Evolutionary conservation across 768 basidiomycete genomes (phyloP).

Genomic region (Rubroboletus pulcherrimus): DNA sequence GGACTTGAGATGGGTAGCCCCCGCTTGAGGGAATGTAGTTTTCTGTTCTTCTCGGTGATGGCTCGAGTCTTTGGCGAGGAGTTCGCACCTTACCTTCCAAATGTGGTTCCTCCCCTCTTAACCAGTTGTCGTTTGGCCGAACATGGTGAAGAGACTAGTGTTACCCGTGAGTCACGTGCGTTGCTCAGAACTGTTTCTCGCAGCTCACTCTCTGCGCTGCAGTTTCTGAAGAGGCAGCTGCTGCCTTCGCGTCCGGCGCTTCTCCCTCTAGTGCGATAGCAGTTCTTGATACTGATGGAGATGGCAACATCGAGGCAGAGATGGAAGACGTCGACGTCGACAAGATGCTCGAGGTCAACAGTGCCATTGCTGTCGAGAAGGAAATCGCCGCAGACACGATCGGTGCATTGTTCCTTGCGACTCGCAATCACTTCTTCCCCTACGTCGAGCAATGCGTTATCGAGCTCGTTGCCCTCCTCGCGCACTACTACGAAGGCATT

Average conservation of each 20-base stretch:
- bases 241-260: conserved; percentile 68
- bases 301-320: conserved; percentile 58
- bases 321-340: conserved; percentile 80
- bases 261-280: conserved; percentile 69
- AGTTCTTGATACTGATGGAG: conserved; percentile 50
- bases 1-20: conserved; percentile 85
- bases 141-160: conserved; percentile 53
- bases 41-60: conserved; percentile 98
- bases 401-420: conserved; percentile 83
- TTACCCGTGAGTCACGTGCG: conserved; percentile 38
- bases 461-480: conserved; percentile 72
- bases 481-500: conserved; percentile 97
- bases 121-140: conserved; percentile 81
- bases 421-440: conserved; percentile 81
- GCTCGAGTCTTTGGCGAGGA: conserved; percentile 95
- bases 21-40: conserved; percentile 89
- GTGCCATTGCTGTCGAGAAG: conserved; percentile 96
- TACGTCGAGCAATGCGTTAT: conserved; percentile 81
- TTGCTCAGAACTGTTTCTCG: not conserved
- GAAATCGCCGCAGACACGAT: conserved; percentile 98
- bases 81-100: conserved; percentile 82
- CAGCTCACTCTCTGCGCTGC: conserved; percentile 3
- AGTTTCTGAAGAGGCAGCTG: conserved; percentile 53
- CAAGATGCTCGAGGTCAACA: conserved; percentile 89
- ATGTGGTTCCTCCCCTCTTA: conserved; percentile 83